Base-by-base conservation (phyloP, 768 basidiomycete species). In the Trametes cinnabarina region DNA sequence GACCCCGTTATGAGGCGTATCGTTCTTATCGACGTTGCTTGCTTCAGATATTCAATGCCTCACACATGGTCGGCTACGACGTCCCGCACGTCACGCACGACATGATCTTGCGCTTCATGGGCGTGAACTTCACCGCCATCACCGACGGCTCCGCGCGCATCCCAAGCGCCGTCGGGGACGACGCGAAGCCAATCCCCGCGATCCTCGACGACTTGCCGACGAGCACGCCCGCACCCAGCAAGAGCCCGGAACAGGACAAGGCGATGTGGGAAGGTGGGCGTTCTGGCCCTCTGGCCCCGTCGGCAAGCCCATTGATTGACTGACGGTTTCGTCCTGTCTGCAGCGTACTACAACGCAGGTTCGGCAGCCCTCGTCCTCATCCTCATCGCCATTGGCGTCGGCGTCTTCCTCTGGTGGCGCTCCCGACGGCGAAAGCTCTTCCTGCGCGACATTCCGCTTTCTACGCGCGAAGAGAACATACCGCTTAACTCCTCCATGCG, bases 41-140 rank as follows among this genome's bases (percentile, higher is more conserved):
- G n/a, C 19, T 40, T 15, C 40, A 94, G 92, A 82, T 97, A 23
- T 90, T 88, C 72, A 91, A 94, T 58, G 92, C 93, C 3, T 98
- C 95, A 1, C 97, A 98, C 72, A 99, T 98, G 97, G 96, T 84
- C 8, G 87, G 90, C 12, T 89, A 78, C 71, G 96, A 99, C 71
- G 77, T 90, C 12, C 95, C 94, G 0, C 82, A 91, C 50, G 84
- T 88, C 19, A 79, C 95, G 3, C 94, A 98, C 71, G 97, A 99
- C 72, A 98, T 98, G 97, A 96, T 99, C 65, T 83, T 97, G 39
- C 91, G 97, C 14, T 99, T 99, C 77, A 92, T 98, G 87, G 88
- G 85, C 49, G 84, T 94, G 58, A 88, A 98, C 75, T 91, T 96
- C 65, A 82, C 87, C 23, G 80, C 84, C 2, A 81, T 98, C 56